Conservation (phyloP, 1,284 basidiomycete genomes). For the Boletus subluridellus region DNA sequence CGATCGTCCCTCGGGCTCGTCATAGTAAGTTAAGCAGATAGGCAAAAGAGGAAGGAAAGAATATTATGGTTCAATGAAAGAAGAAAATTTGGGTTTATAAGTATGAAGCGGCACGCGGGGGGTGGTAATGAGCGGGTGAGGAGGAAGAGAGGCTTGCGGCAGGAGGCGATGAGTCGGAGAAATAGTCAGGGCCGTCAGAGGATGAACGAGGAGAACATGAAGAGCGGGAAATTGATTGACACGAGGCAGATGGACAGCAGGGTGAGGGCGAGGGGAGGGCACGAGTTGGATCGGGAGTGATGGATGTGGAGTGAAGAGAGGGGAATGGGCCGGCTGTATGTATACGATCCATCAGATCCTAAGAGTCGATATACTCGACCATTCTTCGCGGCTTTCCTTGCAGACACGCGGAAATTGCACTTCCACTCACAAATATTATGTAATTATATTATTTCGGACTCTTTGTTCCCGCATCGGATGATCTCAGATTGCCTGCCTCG, state of each 20-base stretch:
- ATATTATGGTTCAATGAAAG: constrained; percentile 52
- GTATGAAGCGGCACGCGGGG: constrained; percentile 43
- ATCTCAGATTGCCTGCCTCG: not conserved
- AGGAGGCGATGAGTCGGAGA: constrained; percentile 41
- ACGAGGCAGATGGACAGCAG: constrained; percentile 46
- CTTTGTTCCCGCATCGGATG: not conserved
- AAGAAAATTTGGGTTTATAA: constrained; percentile 45
- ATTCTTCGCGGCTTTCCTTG: constrained; percentile 30
- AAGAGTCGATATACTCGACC: constrained; percentile 6
- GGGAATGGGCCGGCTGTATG: constrained; percentile 29
- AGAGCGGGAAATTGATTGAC: constrained; percentile 38
- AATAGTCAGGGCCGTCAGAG: constrained; percentile 40
- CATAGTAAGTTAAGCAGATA: constrained; percentile 54
- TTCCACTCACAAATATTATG: not conserved
- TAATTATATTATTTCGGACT: not conserved
- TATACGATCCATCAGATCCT: constrained; percentile 26
- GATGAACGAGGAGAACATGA: constrained; percentile 47
- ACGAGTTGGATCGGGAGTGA: constrained; percentile 33
- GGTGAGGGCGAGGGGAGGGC: constrained; percentile 36
- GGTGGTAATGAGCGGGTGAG: constrained; percentile 33
- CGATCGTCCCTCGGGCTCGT: constrained; percentile 59
- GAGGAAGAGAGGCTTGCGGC: constrained; percentile 34
- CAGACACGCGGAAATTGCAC: not conserved
- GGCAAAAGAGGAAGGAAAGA: constrained; percentile 45
- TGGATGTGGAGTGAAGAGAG: constrained; percentile 12